Evolutionary conservation across 2,329 filamentous ascomycete genomes (phyloP).

Genomic region (Cryphonectria parasitica): DNA sequence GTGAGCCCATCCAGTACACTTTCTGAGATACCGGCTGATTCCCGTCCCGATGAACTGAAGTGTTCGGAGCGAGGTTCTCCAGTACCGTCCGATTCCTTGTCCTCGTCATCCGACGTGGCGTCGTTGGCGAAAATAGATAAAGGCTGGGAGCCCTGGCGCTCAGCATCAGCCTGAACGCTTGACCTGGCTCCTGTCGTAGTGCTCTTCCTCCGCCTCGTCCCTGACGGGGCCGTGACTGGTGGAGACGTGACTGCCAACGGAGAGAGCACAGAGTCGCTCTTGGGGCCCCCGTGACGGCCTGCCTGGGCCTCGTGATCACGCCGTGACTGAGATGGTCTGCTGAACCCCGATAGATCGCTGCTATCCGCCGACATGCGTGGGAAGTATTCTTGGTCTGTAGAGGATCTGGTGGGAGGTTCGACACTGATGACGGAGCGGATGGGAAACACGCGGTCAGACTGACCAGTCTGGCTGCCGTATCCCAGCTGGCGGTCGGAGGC

Average conservation of each 20-base stretch:
- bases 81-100: constrained; percentile 35
- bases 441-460: constrained; percentile 72
- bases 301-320: constrained; percentile 35
- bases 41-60: constrained; percentile 20
- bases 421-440: constrained; percentile 79
- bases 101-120: constrained; percentile 37
- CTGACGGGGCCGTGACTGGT: constrained; percentile 25
- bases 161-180: constrained; percentile 50
- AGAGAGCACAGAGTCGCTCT: constrained; percentile 25
- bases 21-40: constrained; percentile 8
- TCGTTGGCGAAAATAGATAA: constrained; percentile 36
- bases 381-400: constrained; percentile 45
- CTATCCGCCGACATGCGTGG: constrained; percentile 35
- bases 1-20: constrained; percentile 47
- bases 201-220: constrained; percentile 40
- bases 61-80: constrained; percentile 12
- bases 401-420: constrained; percentile 54
- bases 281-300: constrained; percentile 31
- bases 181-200: constrained; percentile 45
- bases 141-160: constrained; percentile 43
- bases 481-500: constrained; percentile 47
- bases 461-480: constrained; percentile 39
- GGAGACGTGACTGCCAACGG: constrained; percentile 25
- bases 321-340: constrained; percentile 37
- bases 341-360: neutral